These are phyloP conservation scores for Aspergillus caelatus DNA, from an alignment of 2,329 filamentous ascomycete genomes.

Conservation along the genomic window DNA sequence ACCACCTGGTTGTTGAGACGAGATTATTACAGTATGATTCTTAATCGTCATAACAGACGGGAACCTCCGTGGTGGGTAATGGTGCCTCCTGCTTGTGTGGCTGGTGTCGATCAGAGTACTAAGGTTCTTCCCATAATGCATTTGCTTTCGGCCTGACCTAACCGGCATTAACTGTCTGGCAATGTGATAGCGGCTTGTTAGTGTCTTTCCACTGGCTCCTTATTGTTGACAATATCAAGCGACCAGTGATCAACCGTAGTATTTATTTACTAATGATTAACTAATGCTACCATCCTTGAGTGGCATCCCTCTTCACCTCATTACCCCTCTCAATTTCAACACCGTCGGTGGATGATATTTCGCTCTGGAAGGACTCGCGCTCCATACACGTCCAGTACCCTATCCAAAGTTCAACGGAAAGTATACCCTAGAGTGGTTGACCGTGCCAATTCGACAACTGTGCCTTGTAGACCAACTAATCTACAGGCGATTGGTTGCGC, in stretches of 20 bases:
- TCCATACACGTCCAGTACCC: neutral
- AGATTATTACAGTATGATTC: neutral
- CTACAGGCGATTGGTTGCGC: neutral
- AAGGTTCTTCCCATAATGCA: constrained; percentile 17
- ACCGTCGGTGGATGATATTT: neutral
- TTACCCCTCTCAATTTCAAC: too few relatives aligned
- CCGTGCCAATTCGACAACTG: neutral
- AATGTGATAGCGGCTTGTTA: neutral
- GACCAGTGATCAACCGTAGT: neutral
- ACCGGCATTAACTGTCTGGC: constrained; percentile 11
- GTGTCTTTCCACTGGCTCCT: neutral
- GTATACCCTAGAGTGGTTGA: neutral
- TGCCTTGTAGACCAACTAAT: neutral
- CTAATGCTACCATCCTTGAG: neutral
- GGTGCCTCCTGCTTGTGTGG: constrained; percentile 19
- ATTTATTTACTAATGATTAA: neutral
- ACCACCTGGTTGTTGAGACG: neutral
- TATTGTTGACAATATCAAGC: neutral
- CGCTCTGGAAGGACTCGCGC: constrained; percentile 3
- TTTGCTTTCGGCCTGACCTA: constrained; percentile 18
- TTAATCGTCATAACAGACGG: neutral
- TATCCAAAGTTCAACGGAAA: neutral
- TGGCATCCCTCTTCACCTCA: too few relatives aligned
- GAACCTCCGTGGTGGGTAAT: neutral
- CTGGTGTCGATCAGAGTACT: constrained; percentile 18